Evolutionary conservation across 495 filamentous ascomycete species (phyloP), one percentile per base, ranked within the genome.

Genomic region (Bryoglossum gracile): DNA sequence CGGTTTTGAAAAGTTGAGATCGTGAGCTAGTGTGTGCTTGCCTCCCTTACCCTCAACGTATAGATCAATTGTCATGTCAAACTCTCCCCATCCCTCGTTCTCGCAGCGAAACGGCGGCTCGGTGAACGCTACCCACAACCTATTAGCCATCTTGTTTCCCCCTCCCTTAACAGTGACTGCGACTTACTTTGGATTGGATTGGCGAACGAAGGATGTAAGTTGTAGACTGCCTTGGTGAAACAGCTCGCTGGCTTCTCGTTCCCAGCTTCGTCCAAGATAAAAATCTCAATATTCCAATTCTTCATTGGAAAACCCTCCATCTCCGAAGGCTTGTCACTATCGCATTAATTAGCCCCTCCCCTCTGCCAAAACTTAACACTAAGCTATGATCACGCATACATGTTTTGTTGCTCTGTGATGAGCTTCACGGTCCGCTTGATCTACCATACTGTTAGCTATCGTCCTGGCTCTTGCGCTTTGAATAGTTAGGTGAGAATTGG

Each of bases 81-180:
- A 99, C 68, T 99, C 94, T 59, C 94, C 94, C 94, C 94, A 99
- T 57, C 94, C 94, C 65, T 94, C 83, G 66, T 99, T 94, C 44
- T 78, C 69, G 63, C 95, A 92, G 19, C 78, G 77, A 72, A 97
- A 99, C 0, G 92, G 92, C 0, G 88, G 82, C 30, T 82, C 81
- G 58, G 81, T 82, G 72, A 91, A 77, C 5, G 79, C 88, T 94
- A n/a, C n/a, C n/a, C n/a, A n/a, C n/a, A n/a, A n/a, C n/a, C n/a
- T n/a, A 13, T 30, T 6, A 13, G 26, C 5, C 13, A 30, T 30
- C 26, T 6, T 30, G 26, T 30, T 30, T 5, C 26, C 26, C 26
- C 5, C 26, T 30, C 26, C 13, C 26, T 30, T 6, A 13, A 30
- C 13, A 5, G 26, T 13, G 26, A 6, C 26, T 30, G 26, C 26